These are phyloP conservation scores for Umbelopsis vinacea DNA, from an alignment of 192 early-diverging fungal genomes.

Conservation along the genomic window DNA sequence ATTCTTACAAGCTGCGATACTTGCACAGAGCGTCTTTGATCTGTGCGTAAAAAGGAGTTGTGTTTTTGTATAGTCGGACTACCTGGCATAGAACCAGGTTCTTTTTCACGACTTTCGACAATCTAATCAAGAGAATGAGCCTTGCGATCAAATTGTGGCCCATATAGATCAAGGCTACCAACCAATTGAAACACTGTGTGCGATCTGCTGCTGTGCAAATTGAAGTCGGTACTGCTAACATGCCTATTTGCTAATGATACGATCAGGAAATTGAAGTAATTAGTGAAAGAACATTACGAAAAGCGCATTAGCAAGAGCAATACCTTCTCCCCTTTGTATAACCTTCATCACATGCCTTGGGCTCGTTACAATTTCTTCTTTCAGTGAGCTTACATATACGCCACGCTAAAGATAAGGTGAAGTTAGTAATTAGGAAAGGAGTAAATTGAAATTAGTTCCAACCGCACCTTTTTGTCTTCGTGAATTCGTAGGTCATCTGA, in stretches of 20 bases:
- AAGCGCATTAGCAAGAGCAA: neutral
- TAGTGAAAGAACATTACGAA: neutral
- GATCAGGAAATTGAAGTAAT: neutral
- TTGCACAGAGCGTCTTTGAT: slow-evolving; percentile 33
- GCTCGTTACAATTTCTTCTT: slow-evolving; percentile 75
- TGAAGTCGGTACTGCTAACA: slow-evolving; percentile 91
- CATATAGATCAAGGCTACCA: neutral
- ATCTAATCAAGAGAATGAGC: slow-evolving; percentile 46
- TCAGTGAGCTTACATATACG: slow-evolving; percentile 72
- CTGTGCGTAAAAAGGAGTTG: neutral
- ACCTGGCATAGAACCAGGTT: slow-evolving; percentile 31
- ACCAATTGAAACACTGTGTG: slow-evolving; percentile 97
- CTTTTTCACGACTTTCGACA: slow-evolving; percentile 78
- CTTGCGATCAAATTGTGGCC: neutral
- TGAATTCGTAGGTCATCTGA: slow-evolving; percentile 87
- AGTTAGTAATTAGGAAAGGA: neutral
- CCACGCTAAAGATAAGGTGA: slow-evolving; percentile 52
- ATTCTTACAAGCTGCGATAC: slow-evolving; percentile 46
- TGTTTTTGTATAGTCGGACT: slow-evolving; percentile 42
- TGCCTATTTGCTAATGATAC: slow-evolving; percentile 69
- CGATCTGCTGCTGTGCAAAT: slow-evolving; percentile 88
- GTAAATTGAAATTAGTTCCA: neutral
- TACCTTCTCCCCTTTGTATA: slow-evolving; percentile 76
- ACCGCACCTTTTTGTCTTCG: slow-evolving; percentile 61
- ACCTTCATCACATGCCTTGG: slow-evolving; percentile 76